Evolutionary conservation across 140 eudicot genomes (phyloP), one percentile per base, ranked within the genome.

Genomic region (Bidens hawaiensis): DNA sequence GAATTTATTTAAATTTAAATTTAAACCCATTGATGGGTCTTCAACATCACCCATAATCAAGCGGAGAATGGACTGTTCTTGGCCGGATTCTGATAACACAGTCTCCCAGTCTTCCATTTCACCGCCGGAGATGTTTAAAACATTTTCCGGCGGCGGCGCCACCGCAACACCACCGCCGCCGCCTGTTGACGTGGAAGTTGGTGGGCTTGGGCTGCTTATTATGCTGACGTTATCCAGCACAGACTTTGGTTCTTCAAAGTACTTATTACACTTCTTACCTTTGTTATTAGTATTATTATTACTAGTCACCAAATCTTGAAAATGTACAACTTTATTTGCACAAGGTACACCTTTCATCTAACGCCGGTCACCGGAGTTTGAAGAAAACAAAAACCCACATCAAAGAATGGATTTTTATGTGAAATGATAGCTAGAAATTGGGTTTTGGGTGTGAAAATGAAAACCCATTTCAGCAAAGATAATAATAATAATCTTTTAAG

Each of bases 41-140:
- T 81, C 91, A 5, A 78, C 88, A 60, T 86, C 95, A 1, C 91
- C 95, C 90, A 86, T 81, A 76, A 86, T 80, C 91, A 88, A 86
- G 55, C 90, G 75, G 53, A 80, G 77, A 22, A 86, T 46, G n/a
- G 95, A 80, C 74, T 79, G 95, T 28, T 86, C 87, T 53, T 86
- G 95, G 53, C 77, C 63, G 5, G 84, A 72, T 0, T 79, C 88
- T 11, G 76, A 50, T 30, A 50, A 11, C 56, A 50, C 61, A 55
- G 64, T 84, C 64, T 84, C 85, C 52, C 85, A 87, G 45, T 82
- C 90, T 64, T 79, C 75, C 40, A 79, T 76, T 31, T 67, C 34
- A 63, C 75, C 74, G 2, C 40, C 12, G 60, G 77, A 56, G 64
- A 73, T 45, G 59, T 83, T 83, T 5, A 64, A 72, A 12, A 1